Conservation (phyloP, 2,329 filamentous ascomycete species). For the Ascosphaera apis region DNA sequence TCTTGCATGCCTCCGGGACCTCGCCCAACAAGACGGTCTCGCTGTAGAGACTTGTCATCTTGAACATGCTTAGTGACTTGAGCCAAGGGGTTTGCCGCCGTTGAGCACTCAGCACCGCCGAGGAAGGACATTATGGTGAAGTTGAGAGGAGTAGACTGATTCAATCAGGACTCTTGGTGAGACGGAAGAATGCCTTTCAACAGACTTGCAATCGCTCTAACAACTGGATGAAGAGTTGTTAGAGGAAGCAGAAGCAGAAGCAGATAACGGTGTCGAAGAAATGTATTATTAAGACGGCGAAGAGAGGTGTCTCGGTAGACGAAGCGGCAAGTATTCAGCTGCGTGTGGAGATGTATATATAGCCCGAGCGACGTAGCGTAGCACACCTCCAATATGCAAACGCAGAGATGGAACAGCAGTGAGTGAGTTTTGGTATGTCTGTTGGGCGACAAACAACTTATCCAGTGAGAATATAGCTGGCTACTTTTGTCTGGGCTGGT, state of each 20-base stretch:
- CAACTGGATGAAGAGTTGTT: neutral
- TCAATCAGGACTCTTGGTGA: slow-evolving; percentile 1
- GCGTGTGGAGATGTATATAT: no score
- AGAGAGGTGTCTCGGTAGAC: no score
- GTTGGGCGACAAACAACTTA: no score
- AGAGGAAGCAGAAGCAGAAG: neutral
- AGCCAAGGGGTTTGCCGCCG: slow-evolving; percentile 81
- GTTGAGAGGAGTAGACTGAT: neutral
- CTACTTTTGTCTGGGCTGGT: no score
- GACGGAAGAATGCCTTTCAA: slow-evolving; percentile 1
- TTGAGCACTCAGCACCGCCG: slow-evolving; percentile 88
- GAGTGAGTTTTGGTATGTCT: no score
- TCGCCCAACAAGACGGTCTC: slow-evolving; percentile 63
- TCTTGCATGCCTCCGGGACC: slow-evolving; percentile 48
- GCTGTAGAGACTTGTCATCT: slow-evolving; percentile 84
- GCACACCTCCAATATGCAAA: no score
- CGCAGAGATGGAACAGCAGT: no score
- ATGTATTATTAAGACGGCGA: no score
- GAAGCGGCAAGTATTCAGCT: no score
- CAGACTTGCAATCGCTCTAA: neutral
- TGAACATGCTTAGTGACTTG: slow-evolving; percentile 96
- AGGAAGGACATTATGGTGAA: slow-evolving; percentile 66
- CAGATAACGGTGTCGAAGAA: neutral
- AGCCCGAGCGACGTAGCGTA: no score
- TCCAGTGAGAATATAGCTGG: no score